Evolutionary conservation across 2,329 filamentous ascomycete genomes (phyloP), one percentile per base, ranked within the genome.

Genomic region (Taxawa tesnikishii): DNA sequence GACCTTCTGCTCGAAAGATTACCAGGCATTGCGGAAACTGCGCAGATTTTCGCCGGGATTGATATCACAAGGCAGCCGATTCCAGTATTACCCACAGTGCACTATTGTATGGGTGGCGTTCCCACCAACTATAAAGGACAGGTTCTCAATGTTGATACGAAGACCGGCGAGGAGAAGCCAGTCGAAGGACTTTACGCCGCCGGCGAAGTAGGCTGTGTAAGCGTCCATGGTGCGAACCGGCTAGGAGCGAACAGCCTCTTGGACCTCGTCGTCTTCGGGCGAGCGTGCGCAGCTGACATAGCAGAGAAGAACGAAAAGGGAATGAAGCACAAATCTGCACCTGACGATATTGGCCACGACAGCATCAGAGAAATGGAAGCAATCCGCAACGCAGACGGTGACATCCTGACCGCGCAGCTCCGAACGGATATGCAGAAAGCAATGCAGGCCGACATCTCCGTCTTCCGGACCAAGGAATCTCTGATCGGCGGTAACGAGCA

Each of bases 61-160:
- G 62, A 67, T 38, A 59, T 67, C 14, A 65, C 60, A 10, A 57
- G 53, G 41, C 50, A 67, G 37, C 60, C 63, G 1, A 67, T 68
- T 36, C 64, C 64, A 2, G 64, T 68, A 2, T 39, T 58, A 4
- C 65, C 64, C 1, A 68, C 64, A 2, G 65, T 68, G 3, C 64
- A 67, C 41, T 67, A 67, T 39, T 64, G 60, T 38, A 67, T 67
- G 63, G 63, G 63, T 13, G 63, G 63, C 15, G 61, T 66, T 9
- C 62, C 63, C 6, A 67, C 63, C 3, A 65, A 67, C 30, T 66
- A 57, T 39, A 60, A 60, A 26, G 63, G 63, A 12, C 56, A 67
- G 37, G 62, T 66, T 7, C 42, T 67, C 3, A 52, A 58, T 29
- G 49, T 65, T 30, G 47, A 51, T 15, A 40, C 40, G 21, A 28